A percentile compares a stretch with the other conserved stretches of the same genome.
These are phyloP conservation scores for Yamadazyma membranifaciens DNA, from an alignment of 1,139 yeast genomes.

Conservation along the genomic window DNA sequence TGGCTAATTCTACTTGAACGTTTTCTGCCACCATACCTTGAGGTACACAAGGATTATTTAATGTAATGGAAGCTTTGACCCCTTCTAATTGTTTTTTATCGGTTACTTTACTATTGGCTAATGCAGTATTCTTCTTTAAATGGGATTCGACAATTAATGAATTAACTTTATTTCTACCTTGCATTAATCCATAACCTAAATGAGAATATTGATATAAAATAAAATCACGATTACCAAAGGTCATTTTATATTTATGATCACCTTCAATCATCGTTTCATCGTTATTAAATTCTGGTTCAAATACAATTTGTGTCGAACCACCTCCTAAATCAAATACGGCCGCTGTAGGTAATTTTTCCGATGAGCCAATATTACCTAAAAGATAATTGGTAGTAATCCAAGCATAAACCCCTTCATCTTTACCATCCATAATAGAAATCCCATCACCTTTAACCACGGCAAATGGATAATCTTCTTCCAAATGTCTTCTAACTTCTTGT, in stretches of 20 bases:
- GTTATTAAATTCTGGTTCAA: constrained; percentile 74
- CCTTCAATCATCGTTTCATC: constrained; percentile 68
- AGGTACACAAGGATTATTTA: constrained; percentile 83
- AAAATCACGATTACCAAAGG: constrained; percentile 79
- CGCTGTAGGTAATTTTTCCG: constrained; percentile 75
- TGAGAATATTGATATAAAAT: constrained; percentile 93
- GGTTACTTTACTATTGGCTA: constrained; percentile 23
- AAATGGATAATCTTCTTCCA: constrained; percentile 81
- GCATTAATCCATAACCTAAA: constrained; percentile 92
- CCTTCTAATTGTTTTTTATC: constrained; percentile 39
- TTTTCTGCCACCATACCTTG: constrained; percentile 60
- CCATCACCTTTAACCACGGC: constrained; percentile 86
- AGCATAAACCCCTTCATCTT: constrained; percentile 97
- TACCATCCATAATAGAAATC: constrained; percentile 90
- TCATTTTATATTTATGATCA: constrained; percentile 79
- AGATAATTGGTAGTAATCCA: constrained; percentile 96
- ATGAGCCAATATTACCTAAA: constrained; percentile 84
- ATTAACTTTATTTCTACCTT: constrained; percentile 85
- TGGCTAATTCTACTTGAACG: constrained; percentile 54
- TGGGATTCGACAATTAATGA: constrained; percentile 52
- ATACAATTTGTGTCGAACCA: constrained; percentile 97
- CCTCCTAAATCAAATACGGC: constrained; percentile 99
- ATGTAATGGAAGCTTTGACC: constrained; percentile 37
- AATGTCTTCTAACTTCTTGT: constrained; percentile 69
- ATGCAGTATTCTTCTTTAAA: constrained; percentile 32